Conservation (phyloP, 495 filamentous ascomycete genomes). For the Penicillium argentinense region DNA sequence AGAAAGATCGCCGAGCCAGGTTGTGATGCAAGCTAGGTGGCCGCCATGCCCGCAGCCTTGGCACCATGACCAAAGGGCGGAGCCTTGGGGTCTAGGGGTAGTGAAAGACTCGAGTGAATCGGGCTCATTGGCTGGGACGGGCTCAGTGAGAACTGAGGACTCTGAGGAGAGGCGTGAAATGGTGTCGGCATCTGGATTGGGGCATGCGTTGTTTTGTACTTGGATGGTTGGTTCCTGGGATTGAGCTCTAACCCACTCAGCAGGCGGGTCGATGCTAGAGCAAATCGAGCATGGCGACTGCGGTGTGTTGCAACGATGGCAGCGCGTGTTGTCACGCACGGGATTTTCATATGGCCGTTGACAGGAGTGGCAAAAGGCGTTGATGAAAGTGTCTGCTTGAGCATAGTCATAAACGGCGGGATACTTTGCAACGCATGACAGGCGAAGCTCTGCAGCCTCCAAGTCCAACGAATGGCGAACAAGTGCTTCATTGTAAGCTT, state of each 20-base stretch:
- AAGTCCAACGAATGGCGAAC: conserved; percentile 62
- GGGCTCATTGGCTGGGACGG: conserved; percentile 25
- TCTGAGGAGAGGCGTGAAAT: conserved; percentile 27
- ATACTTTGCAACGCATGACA: conserved; percentile 62
- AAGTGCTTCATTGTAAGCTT: conserved; percentile 65
- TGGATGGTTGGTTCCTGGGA: conserved; percentile 11
- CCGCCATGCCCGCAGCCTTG: conserved; percentile 75
- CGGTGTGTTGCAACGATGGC: conserved; percentile 42
- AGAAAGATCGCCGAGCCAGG: conserved; percentile 59
- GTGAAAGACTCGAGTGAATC: conserved; percentile 19
- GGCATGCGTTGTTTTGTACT: conserved; percentile 1
- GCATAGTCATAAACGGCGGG: conserved; percentile 60
- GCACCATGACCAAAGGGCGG: conserved; percentile 65
- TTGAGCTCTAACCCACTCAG: conserved; percentile 46
- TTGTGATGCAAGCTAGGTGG: conserved; percentile 65
- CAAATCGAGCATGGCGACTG: conserved; percentile 48
- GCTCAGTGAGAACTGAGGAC: conserved; percentile 34
- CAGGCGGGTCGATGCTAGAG: conserved; percentile 46
- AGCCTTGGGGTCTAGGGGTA: conserved; percentile 30
- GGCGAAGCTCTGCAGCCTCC: conserved; percentile 68
- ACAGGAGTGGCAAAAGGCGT: conserved; percentile 48
- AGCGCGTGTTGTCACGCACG: conserved; percentile 40
- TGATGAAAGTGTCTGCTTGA: conserved; percentile 48
- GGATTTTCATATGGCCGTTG: conserved; percentile 48
- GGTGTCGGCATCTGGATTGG: conserved; percentile 19